These are phyloP conservation scores for Cubamyces lactineus DNA, from an alignment of 768 basidiomycete genomes.

Conservation along the genomic window DNA sequence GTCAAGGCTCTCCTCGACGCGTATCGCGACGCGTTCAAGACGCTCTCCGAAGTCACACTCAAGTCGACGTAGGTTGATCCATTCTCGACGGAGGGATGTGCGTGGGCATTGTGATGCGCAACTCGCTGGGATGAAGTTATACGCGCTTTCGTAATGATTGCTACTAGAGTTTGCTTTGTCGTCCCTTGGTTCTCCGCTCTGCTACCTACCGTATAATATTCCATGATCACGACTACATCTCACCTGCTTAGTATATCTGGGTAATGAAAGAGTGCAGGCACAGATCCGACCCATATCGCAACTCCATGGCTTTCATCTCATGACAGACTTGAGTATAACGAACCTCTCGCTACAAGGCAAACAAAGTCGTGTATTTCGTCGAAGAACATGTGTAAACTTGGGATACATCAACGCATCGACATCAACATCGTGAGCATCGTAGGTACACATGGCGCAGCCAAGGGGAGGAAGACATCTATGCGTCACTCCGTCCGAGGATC, in stretches of 20 bases:
- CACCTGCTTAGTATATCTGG: neutral
- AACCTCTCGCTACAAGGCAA: neutral
- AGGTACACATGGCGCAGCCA: conserved; percentile 6
- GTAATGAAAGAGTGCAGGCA: neutral
- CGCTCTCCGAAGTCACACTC: conserved; percentile 78
- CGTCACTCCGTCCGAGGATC: neutral
- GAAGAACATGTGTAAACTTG: conserved; percentile 1
- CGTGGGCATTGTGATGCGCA: too few species aligned
- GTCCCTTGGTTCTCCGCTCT: conserved; percentile 4
- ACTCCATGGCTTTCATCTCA: too few species aligned
- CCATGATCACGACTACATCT: neutral
- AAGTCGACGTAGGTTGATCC: conserved; percentile 51
- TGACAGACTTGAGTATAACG: too few species aligned
- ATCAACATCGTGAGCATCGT: neutral
- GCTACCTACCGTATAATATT: conserved; percentile 13
- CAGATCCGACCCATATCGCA: too few species aligned
- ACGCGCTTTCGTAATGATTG: conserved; percentile 11
- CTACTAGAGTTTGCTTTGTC: conserved; percentile 16
- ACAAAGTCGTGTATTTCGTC: neutral
- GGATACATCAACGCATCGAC: conserved; percentile 10
- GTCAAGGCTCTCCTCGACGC: conserved; percentile 95
- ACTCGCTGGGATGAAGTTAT: neutral
- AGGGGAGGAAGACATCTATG: conserved; percentile 11
- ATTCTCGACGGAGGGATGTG: neutral
- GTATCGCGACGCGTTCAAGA: conserved; percentile 94